Percentiles rank a stretch among this genome's conserved stretches.
phyloP scores from a whole-genome alignment of 2,329 filamentous ascomycete genomes.

The Penicillium sp. region DNA sequence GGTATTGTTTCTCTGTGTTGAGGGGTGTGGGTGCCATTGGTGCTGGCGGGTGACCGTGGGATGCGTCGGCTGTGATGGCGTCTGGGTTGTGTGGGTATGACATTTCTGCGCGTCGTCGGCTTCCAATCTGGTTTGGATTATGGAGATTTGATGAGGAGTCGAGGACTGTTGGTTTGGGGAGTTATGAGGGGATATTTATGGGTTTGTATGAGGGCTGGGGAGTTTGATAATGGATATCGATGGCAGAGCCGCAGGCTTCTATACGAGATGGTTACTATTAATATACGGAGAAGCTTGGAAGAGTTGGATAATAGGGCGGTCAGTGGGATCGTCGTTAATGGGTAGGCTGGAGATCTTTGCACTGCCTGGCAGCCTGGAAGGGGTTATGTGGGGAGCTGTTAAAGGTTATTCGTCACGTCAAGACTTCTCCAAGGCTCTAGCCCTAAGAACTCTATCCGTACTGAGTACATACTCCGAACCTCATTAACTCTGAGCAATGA shows the following conservation, averaged over 20 bases:
- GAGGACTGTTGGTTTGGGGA: not conserved
- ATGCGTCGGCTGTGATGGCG: not conserved
- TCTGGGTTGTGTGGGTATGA: not conserved
- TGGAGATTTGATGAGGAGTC: not conserved
- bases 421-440: not conserved
- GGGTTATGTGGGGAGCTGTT: not conserved
- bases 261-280: not conserved
- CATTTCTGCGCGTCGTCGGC: not conserved
- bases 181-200: not conserved
- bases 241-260: not conserved
- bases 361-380: not conserved
- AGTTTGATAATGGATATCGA: not conserved
- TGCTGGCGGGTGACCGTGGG: not conserved
- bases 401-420: not conserved
- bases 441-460: too few species aligned
- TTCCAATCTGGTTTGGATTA: not conserved
- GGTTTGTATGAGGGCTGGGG: not conserved
- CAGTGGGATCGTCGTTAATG: not conserved
- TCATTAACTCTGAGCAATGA: too few species aligned
- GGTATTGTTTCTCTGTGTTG: constrained; percentile 2
- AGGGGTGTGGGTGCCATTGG: not conserved
- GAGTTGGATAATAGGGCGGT: not conserved
- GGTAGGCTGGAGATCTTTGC: not conserved
- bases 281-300: too few species aligned
- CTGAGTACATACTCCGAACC: too few species aligned